A percentile compares a stretch with the other conserved stretches of the same genome.
phyloP scores from a whole-genome alignment of 177 flowering plant genomes.

The Vitis hybrid region DNA sequence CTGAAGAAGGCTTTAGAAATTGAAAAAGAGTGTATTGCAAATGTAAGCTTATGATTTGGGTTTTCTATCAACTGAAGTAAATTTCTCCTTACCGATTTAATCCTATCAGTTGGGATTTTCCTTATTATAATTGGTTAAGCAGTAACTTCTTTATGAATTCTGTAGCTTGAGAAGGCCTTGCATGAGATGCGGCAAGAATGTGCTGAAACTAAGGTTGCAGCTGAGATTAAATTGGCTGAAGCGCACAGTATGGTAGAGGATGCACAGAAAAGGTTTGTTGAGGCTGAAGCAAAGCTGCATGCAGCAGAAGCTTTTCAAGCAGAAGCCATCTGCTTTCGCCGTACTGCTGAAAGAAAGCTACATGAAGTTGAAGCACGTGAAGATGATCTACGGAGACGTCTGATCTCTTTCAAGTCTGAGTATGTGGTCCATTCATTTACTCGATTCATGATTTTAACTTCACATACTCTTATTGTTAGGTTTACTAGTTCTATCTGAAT shows the following conservation, averaged over 20 bases:
- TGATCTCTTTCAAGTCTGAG: slow-evolving; percentile 67
- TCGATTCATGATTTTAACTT: neutral
- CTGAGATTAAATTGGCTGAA: slow-evolving; percentile 72
- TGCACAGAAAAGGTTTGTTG: slow-evolving; percentile 62
- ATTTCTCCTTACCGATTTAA: neutral
- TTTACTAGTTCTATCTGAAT: neutral
- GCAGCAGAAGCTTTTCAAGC: slow-evolving; percentile 75
- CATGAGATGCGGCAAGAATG: slow-evolving; percentile 91
- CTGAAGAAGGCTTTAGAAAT: slow-evolving; percentile 73
- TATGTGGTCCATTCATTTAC: slow-evolving; percentile 33
- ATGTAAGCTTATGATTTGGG: slow-evolving; percentile 51
- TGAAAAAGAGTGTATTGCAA: slow-evolving; percentile 79
- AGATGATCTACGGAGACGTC: slow-evolving; percentile 76
- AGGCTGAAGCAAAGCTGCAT: slow-evolving; percentile 66
- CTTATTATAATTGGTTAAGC: too few relatives aligned
- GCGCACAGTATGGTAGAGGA: slow-evolving; percentile 62
- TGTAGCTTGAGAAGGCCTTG: slow-evolving; percentile 89
- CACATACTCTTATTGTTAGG: neutral
- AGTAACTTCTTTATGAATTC: neutral
- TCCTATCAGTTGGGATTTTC: neutral
- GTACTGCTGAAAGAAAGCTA: slow-evolving; percentile 79
- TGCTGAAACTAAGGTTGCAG: slow-evolving; percentile 85
- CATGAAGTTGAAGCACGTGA: slow-evolving; percentile 91
- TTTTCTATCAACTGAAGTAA: neutral
- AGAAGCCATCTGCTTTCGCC: slow-evolving; percentile 63